Conservation (phyloP, 2,329 filamentous ascomycete species). For the Huntiella abstrusa region DNA sequence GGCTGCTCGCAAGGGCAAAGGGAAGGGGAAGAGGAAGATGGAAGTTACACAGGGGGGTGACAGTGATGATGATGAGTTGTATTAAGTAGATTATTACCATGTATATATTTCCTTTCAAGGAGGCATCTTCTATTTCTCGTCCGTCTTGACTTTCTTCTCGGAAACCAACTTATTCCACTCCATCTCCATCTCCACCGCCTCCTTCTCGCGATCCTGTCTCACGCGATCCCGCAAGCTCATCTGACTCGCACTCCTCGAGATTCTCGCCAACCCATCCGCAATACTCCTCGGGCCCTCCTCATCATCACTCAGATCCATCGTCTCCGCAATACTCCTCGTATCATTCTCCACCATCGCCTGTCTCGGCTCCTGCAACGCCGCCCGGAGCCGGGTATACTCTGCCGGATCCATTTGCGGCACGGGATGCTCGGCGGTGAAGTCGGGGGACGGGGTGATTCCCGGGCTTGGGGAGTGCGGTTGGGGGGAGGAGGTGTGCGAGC, state of each 20-base stretch:
- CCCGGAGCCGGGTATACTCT: constrained; percentile 12
- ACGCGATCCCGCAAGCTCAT: constrained; percentile 7
- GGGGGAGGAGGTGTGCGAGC: background rate
- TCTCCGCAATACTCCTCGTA: constrained; percentile 9
- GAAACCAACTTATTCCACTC: constrained; percentile 10
- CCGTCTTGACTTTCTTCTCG: constrained; percentile 3
- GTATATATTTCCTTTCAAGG: background rate
- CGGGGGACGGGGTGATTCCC: constrained; percentile 1
- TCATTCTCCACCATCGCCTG: constrained; percentile 2
- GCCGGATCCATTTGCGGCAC: constrained; percentile 6
- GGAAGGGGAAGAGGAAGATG: constrained; percentile 11
- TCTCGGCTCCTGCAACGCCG: constrained; percentile 11
- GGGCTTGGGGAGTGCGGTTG: background rate
- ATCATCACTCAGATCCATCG: constrained; percentile 8
- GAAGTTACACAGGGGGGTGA: constrained; percentile 34
- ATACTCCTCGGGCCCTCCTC: constrained; percentile 9
- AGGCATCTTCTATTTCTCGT: background rate
- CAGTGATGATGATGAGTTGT: constrained; percentile 38
- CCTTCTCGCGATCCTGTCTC: constrained; percentile 12
- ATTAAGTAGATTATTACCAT: constrained; percentile 18
- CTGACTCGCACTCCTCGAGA: constrained; percentile 2
- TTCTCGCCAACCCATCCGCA: constrained; percentile 6
- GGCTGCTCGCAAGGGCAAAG: constrained; percentile 14
- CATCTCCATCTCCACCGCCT: constrained; percentile 11
- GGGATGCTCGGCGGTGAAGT: constrained; percentile 5